Base-by-base conservation (phyloP, 1,284 basidiomycete species). In the Ganoderma resinaceum region DNA sequence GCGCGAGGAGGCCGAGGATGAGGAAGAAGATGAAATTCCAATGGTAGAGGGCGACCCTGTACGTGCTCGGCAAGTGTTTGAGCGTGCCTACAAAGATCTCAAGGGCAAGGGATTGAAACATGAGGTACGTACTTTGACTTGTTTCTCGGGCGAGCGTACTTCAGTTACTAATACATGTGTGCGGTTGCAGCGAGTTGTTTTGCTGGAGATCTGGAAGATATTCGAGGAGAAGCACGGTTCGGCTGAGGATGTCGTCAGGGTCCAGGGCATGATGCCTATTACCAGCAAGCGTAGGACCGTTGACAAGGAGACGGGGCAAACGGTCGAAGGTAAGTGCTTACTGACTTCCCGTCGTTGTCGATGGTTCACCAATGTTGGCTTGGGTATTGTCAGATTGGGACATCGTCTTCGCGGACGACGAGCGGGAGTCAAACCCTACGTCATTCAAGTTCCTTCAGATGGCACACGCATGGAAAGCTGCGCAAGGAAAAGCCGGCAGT, bases 361-460 rank as follows among this genome's bases (percentile, higher is more conserved):
- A 33, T 9, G 1, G 3, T 26, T n/a, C n/a, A 16, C 42, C 46
- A 11, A 23, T 49, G 26, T 26, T 43, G 66, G 46, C 16, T 75
- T 93, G 92, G 95, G 76, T 52, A 35, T 57, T 23, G 65, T 33
- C 77, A 95, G 95, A 97, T 78, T 97, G 94, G 91, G 96, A 97
- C 78, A 89, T 97, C 77, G 91, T 96, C 29, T 98, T 98, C 80
- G 91, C 95, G 38, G 96, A 98, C 83, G 96, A 98, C 85, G 95
- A 97, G 77, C 88, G 91, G 66, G 95, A 97, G 76, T 89, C 92
- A 57, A 97, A 97, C 77, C 95, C 96, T 0, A 92, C 94, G 0
- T 90, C 95, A 1, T 97, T 96, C 90, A 96, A 96, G 78, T 95
- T 97, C 84, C 84, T 98, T 78, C 92, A 97, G 79, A 94, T 94